Conservation (phyloP, 257 asterid genomes). For the Nicotiana tomentosiformis region DNA sequence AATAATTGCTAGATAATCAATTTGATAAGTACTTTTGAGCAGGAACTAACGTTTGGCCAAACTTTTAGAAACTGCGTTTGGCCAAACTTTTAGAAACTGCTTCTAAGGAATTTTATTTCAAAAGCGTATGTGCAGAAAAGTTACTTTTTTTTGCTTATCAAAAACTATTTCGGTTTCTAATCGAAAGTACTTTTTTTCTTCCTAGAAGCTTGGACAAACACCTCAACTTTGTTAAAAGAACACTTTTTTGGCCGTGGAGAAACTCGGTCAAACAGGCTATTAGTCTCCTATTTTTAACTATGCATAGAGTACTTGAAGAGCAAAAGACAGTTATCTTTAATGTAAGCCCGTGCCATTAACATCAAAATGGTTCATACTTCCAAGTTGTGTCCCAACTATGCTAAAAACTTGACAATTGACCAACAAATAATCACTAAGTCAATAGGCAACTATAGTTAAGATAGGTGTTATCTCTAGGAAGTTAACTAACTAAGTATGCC, state of each 20-base stretch:
- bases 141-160: too few species aligned
- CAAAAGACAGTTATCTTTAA: background rate
- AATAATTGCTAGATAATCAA: background rate
- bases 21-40: too few species aligned
- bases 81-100: too few species aligned
- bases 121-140: too few species aligned
- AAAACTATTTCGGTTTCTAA: too few species aligned
- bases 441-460: background rate
- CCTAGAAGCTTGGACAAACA: too few species aligned
- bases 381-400: background rate
- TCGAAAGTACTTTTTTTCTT: background rate
- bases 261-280: too few species aligned
- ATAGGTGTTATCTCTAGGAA: constrained; percentile 1
- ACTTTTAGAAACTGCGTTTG: too few species aligned
- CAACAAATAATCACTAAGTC: constrained; percentile 2
- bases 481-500: background rate
- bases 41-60: too few species aligned
- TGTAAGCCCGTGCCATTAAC: constrained; percentile 1
- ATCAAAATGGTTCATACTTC: background rate
- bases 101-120: too few species aligned
- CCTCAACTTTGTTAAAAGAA: too few species aligned
- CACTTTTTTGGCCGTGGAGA: too few species aligned
- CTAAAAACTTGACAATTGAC: background rate
- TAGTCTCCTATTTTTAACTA: background rate
- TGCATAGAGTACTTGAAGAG: background rate